A percentile compares a stretch with the other conserved stretches of the same genome.
phyloP scores from a whole-genome alignment of 768 basidiomycete genomes.

The Thelephora ganbajun region DNA sequence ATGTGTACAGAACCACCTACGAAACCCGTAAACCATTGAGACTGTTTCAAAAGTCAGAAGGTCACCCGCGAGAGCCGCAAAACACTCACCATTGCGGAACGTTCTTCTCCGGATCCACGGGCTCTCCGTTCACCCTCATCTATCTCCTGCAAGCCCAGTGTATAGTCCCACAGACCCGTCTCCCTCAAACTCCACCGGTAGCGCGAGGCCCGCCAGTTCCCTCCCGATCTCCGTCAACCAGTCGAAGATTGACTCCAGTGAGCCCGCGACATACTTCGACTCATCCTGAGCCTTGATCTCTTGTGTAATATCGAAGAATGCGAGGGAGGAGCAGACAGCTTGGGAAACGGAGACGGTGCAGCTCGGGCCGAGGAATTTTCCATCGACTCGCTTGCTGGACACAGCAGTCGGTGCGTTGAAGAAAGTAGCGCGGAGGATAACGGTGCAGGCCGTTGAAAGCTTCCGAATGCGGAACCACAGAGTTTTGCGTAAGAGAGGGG shows the following conservation, averaged over 20 bases:
- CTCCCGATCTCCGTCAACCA: constrained; percentile 73
- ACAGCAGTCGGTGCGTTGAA: constrained; percentile 8
- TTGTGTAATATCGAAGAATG: constrained; percentile 90
- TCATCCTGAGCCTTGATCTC: constrained; percentile 93
- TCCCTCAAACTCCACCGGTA: constrained; percentile 96
- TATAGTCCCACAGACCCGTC: constrained; percentile 89
- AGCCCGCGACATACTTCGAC: constrained; percentile 71
- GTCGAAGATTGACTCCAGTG: constrained; percentile 87
- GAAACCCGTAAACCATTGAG: background rate
- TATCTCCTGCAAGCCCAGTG: constrained; percentile 85
- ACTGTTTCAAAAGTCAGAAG: background rate
- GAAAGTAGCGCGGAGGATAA: constrained; percentile 3
- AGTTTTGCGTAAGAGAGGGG: no score
- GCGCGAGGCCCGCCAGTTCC: constrained; percentile 80
- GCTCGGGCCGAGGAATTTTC: constrained; percentile 87
- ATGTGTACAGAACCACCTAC: constrained; percentile 83
- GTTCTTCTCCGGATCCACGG: constrained; percentile 87
- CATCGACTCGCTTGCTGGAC: constrained; percentile 78
- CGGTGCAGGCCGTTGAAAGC: constrained; percentile 1
- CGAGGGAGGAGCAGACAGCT: constrained; percentile 81
- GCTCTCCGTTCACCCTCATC: constrained; percentile 97
- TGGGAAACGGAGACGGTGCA: constrained; percentile 86
- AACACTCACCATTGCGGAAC: constrained; percentile 71
- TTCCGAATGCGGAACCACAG: no score
- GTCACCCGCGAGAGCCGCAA: constrained; percentile 1